Base-by-base conservation (phyloP, 129 eudicot species). In the Sambucus nigra region DNA sequence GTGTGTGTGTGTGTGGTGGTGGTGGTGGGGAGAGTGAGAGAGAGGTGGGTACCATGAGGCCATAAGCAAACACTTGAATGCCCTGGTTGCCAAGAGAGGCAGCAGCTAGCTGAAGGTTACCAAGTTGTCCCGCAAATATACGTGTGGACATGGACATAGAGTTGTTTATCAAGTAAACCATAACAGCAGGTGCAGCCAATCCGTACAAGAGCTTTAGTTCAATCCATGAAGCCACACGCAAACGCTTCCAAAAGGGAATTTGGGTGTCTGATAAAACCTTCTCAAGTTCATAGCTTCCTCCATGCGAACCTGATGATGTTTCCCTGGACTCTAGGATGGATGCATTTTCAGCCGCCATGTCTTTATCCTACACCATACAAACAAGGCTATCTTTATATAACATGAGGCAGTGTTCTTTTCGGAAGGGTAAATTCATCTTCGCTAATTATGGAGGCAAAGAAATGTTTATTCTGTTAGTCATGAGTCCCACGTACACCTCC, bases 61-160 rank as follows among this genome's bases (percentile, higher is more conserved):
- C 88, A 61, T 75, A 80, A 12, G 82, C 83, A 54, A 76, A 72
- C 29, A 80, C 57, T 47, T 80, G 83, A 69, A 80, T 72, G 68
- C 87, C 87, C 54, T 68, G 67, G 71, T 75, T 80, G 51, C 82
- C 87, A 27, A 80, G 87, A 41, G 82, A 75, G 19, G 82, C 79
- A 2, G 82, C 79, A 0, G 87, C 87, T 1, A 80, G 72, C 61
- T 75, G 65, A 40, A 57, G 70, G 69, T 80, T 80, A 31, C 95
- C 95, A n/a, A 85, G 89, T 1, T 85, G 89, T 51, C 95, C 95
- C 45, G 86, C 65, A 47, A 68, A 85, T 70, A 77, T 85, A 25
- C 86, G 64, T 1, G 95, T 85, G 47, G 84, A 77, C 17, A 66
- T 39, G 28, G 89, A 77, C 89, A 85, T 80, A 63, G 75, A 38